Conservation (phyloP, 2,329 filamentous ascomycete genomes). For the Fusarium abutilonis region DNA sequence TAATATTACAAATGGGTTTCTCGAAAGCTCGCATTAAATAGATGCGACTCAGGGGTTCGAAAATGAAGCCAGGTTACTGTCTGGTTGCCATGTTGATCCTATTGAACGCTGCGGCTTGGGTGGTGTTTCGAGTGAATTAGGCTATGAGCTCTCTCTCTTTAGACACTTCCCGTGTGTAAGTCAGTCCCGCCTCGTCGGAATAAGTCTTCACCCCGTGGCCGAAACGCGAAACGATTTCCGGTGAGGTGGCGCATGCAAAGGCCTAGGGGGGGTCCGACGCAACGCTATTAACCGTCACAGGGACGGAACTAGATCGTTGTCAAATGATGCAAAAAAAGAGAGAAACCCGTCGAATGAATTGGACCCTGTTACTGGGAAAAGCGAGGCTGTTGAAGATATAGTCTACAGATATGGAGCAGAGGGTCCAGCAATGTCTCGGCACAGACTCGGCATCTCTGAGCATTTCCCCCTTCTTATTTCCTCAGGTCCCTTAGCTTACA, state of each 20-base stretch:
- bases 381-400: slow-evolving; percentile 1
- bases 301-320: background rate
- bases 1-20: slow-evolving; percentile 7
- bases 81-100: too few relatives aligned
- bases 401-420: background rate
- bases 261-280: slow-evolving; percentile 7
- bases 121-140: slow-evolving; percentile 23
- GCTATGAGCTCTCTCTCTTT: background rate
- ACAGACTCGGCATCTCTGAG: slow-evolving; percentile 21
- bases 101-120: background rate
- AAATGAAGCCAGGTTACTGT: background rate
- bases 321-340: slow-evolving; percentile 18
- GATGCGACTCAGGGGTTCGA: slow-evolving; percentile 3
- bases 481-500: background rate
- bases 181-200: slow-evolving; percentile 20
- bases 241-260: slow-evolving; percentile 26
- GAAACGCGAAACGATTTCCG: slow-evolving; percentile 37
- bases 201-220: slow-evolving; percentile 10
- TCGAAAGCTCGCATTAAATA: slow-evolving; percentile 3
- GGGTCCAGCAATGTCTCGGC: slow-evolving; percentile 7
- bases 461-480: slow-evolving; percentile 5
- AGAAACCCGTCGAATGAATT: slow-evolving; percentile 17
- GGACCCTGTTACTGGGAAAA: background rate
- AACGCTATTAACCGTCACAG: slow-evolving; percentile 20
- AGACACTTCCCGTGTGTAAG: slow-evolving; percentile 1